Evolutionary conservation across 1,284 basidiomycete species (phyloP), one percentile per base, ranked within the genome.

Genomic region (Leccinum huronense): DNA sequence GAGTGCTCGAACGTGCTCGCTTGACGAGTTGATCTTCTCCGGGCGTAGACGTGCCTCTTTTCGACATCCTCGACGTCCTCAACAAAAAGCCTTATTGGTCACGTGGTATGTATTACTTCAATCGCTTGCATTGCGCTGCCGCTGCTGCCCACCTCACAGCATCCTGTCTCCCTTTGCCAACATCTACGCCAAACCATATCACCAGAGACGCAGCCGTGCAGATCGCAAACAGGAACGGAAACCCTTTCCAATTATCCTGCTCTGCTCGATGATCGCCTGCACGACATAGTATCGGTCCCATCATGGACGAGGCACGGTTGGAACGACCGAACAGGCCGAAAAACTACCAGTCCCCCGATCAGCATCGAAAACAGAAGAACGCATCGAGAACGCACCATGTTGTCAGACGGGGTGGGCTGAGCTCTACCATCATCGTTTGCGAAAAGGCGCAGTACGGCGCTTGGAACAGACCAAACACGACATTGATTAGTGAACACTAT

Each of bases 391-490:
- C 76, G 36, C 63, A 84, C 86, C 90, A 91, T 92, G 72, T 93
- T 91, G 70, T 93, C 90, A 69, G 88, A 93, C 0, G 91, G 0
- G 90, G 90, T 14, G 91, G 90, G 27, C 88, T 85, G 13, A 94
- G 81, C 72, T 94, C 93, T 0, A 89, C 88, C 89, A 94, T 93
- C 90, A 93, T 91, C 1, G 92, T 93, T 76, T 93, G 91, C 19
- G 89, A 84, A 72, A 89, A 91, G 0, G 92, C 89, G 72, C 91
- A 95, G 80, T 93, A 95, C 0, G 93, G 93, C 8, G 91, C 93
- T 76, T 94, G 92, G 80, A 92, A 91, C 19, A 75, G 57, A 38
- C 72, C 71, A 9, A 69, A 74, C 3, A 73, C 1, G 23, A 75
- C 59, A 10, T 73, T 75, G 38, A 61, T 73, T 14, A 66, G 59